These are phyloP conservation scores for Mimosa pudica DNA, from an alignment of 306 rosid genomes.

Conservation along the genomic window DNA sequence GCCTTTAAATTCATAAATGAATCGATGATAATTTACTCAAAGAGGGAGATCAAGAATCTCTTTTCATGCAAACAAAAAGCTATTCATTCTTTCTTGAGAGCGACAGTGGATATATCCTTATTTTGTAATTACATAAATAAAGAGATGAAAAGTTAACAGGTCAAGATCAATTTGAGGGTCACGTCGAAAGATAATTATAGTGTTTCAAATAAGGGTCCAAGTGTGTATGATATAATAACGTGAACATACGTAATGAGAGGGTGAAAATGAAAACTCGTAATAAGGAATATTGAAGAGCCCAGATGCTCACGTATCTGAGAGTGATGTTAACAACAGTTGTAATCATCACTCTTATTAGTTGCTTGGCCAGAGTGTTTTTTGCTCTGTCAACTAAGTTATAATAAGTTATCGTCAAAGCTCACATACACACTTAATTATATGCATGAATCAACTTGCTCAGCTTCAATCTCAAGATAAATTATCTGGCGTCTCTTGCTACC, in stretches of 20 bases:
- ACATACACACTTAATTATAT: background rate
- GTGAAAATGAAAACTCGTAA: constrained; percentile 21
- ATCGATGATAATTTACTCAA: constrained; percentile 8
- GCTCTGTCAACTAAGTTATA: constrained; percentile 41
- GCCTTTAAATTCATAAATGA: background rate
- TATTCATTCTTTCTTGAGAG: constrained; percentile 6
- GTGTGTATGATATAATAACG: background rate
- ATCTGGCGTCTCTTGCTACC: background rate
- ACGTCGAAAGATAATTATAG: background rate
- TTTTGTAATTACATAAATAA: constrained; percentile 5
- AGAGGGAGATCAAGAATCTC: constrained; percentile 16
- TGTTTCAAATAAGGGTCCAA: background rate
- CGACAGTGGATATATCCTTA: background rate
- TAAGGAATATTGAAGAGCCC: background rate
- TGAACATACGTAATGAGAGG: background rate
- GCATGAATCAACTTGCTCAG: constrained; percentile 22
- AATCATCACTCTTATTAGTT: constrained; percentile 28
- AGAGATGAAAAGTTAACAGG: constrained; percentile 22
- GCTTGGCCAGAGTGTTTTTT: constrained; percentile 39
- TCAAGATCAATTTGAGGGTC: constrained; percentile 34
- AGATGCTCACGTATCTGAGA: background rate
- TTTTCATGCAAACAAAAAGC: constrained; percentile 21
- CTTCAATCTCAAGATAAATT: constrained; percentile 16
- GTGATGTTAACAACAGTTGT: constrained; percentile 7
- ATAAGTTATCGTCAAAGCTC: constrained; percentile 2